These are phyloP conservation scores for Cladorrhinum sp. DNA, from an alignment of 2,329 filamentous ascomycete species.

Conservation along the genomic window DNA sequence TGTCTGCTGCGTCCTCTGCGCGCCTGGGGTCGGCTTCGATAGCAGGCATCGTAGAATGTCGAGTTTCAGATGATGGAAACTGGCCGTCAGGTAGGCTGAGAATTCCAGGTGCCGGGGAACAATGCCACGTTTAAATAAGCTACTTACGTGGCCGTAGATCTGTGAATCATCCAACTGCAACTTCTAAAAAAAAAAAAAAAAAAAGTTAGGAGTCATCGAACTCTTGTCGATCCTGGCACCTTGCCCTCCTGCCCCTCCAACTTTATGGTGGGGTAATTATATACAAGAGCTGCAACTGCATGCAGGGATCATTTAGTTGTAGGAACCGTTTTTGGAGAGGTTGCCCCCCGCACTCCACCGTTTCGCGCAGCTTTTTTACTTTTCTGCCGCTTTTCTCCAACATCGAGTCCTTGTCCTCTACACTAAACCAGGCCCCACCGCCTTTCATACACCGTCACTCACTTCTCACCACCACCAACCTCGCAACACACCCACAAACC, in stretches of 20 bases:
- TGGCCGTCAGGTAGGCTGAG: too few relatives aligned
- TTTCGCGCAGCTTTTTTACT: conserved; percentile 11
- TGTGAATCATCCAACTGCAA: background rate
- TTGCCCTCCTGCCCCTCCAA: too few relatives aligned
- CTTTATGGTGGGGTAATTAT: background rate
- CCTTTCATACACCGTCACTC: conserved; percentile 9
- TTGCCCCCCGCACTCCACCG: background rate
- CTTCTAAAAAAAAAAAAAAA: background rate
- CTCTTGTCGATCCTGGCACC: background rate
- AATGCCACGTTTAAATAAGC: background rate
- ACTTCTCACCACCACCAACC: background rate
- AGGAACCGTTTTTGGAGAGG: background rate
- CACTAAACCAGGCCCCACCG: conserved; percentile 7
- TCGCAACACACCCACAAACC: background rate
- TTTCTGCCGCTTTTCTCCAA: conserved; percentile 17
- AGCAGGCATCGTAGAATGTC: conserved; percentile 31
- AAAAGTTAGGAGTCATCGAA: background rate
- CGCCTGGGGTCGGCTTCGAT: conserved; percentile 26
- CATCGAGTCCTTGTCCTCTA: background rate
- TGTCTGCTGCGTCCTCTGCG: conserved; percentile 8
- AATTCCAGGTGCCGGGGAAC: too few relatives aligned
- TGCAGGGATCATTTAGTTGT: background rate
- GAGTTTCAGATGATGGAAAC: too few relatives aligned
- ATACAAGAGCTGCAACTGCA: background rate
- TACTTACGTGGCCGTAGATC: background rate